Base-by-base conservation (phyloP, 2,329 filamentous ascomycete species). In the Penicillium oxalicum region DNA sequence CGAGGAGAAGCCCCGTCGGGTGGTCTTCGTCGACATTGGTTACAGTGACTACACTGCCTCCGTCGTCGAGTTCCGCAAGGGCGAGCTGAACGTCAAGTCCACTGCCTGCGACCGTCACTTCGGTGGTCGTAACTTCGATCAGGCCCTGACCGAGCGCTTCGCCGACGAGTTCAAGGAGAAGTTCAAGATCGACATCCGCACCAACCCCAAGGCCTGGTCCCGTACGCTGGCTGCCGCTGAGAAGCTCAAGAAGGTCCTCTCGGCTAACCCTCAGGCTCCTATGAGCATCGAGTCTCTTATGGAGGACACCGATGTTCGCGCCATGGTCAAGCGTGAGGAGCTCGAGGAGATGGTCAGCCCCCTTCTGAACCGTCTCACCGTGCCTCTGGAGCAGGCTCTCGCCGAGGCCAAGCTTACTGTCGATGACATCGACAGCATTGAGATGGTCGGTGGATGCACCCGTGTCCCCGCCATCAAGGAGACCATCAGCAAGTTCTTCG, bases 221-320 rank as follows among this genome's bases (percentile, higher is more conserved):
- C 89, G 93, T 69, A 88, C 94, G 61, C 80, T 87, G 37, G 84
- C 89, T 53, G 90, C 88, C 49, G 90, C 91, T 47, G 93, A 98
- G 80, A 96, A 95, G 81, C 77, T 95, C 68, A 98, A 98, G 85
- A 97, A 97, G 83, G 85, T 97, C 48, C 78, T 98, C 48, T 97
- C 91, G 33, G 93, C 93, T 68, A 97, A 97, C 76, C 87, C 91
- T 61, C 81, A 87, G 66, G 90, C 91, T 13, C 89, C 91, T 43
- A 74, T 98, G 71, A 97, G 91, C 79, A 94, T 98, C 64, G 93
- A 98, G 77, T 96, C 91, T 33, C 78, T 98, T 61, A 97, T 98
- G 91, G 94, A 97, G 73, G 93, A 98, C 69, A 77, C 95, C 53
- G 93, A 98, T 69, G 93, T 95, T 34, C 82, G 82, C 46, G 78